These are phyloP conservation scores for Orbilia ellipsospora DNA, from an alignment of 2,329 filamentous ascomycete genomes.

Conservation along the genomic window DNA sequence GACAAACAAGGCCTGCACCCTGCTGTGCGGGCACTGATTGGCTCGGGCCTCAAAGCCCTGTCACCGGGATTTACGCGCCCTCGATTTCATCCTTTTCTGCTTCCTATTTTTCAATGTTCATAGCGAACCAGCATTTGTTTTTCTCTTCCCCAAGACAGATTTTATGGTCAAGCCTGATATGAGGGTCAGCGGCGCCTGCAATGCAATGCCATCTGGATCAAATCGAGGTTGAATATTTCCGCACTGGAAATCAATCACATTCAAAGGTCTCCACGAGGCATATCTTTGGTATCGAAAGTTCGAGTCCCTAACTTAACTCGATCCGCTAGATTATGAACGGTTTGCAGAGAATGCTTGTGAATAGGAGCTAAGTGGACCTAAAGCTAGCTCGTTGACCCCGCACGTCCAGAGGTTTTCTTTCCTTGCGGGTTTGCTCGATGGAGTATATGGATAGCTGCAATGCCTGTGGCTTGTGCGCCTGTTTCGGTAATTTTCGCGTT, in stretches of 20 bases:
- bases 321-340: too few relatives aligned
- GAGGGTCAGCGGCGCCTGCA: neutral
- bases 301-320: too few relatives aligned
- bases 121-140: neutral
- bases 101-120: neutral
- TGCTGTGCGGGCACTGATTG: constrained; percentile 15
- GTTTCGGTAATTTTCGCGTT: constrained; percentile 8
- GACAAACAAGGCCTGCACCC: constrained; percentile 12
- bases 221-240: constrained; percentile 3
- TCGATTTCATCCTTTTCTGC: neutral
- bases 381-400: too few relatives aligned
- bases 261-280: too few relatives aligned
- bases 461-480: neutral
- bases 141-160: neutral
- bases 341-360: too few relatives aligned
- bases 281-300: too few relatives aligned
- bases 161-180: neutral
- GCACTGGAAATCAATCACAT: neutral
- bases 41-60: neutral
- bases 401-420: too few relatives aligned
- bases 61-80: constrained; percentile 41
- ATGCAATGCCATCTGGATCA: neutral
- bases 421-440: too few relatives aligned
- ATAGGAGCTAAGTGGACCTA: too few relatives aligned
- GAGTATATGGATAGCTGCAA: too few relatives aligned